Conservation (phyloP, 257 asterid species). For the Apocynum venetum region DNA sequence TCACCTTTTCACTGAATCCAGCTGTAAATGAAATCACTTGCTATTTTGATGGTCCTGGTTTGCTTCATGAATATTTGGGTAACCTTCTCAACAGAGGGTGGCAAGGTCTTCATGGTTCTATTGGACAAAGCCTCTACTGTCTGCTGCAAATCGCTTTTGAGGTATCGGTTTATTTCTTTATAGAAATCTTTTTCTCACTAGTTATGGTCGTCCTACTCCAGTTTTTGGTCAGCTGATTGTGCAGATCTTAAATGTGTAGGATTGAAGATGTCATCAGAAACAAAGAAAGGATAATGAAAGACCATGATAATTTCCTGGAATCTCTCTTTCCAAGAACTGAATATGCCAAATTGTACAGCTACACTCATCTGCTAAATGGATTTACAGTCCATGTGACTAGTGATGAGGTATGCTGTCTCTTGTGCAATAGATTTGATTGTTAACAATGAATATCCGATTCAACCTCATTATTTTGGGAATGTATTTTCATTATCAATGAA, state of each 20-base stretch:
- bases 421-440: not conserved
- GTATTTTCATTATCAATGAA: not conserved
- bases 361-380: conserved; percentile 61
- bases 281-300: conserved; percentile 23
- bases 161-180: conserved; percentile 8
- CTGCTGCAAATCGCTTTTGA: conserved; percentile 7
- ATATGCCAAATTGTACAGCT: conserved; percentile 57
- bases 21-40: conserved; percentile 27
- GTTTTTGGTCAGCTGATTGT: not conserved
- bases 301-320: conserved; percentile 42
- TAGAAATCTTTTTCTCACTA: not conserved
- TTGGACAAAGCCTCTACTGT: conserved; percentile 45
- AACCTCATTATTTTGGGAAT: not conserved
- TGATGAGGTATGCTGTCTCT: conserved; percentile 32
- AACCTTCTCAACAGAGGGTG: conserved; percentile 27
- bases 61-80: conserved; percentile 15
- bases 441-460: not conserved
- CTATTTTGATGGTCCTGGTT: conserved; percentile 21
- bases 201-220: not conserved
- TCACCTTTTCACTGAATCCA: not conserved
- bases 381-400: conserved; percentile 45
- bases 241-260: conserved; percentile 12
- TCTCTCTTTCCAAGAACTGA: conserved; percentile 36
- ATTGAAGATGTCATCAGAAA: conserved; percentile 10
- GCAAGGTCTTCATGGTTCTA: conserved; percentile 46